These are phyloP conservation scores for Apiospora kogelbergensis DNA, from an alignment of 2,329 filamentous ascomycete species.

Conservation along the genomic window DNA sequence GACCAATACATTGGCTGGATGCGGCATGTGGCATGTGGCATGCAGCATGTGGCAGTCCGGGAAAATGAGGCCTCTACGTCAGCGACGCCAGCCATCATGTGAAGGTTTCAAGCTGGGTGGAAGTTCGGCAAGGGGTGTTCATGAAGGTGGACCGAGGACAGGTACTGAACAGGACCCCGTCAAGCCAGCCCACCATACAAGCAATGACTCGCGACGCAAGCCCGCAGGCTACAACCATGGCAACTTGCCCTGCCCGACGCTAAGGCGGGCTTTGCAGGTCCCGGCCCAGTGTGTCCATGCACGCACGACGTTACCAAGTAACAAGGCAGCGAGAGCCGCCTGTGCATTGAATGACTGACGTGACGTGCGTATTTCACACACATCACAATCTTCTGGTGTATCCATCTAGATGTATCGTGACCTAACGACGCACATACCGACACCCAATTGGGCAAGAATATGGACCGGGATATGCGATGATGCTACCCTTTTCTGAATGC, in stretches of 20 bases:
- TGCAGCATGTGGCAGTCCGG: not conserved
- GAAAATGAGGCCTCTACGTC: not conserved
- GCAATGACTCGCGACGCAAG: conserved; percentile 3
- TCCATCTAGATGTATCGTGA: not conserved
- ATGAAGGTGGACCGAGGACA: not conserved
- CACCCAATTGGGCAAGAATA: not conserved
- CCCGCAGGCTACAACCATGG: not conserved
- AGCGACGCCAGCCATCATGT: not conserved
- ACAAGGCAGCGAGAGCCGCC: not conserved
- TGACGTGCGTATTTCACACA: not conserved
- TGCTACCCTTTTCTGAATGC: too few relatives aligned
- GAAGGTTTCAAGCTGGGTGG: not conserved
- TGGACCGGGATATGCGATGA: too few relatives aligned
- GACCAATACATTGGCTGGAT: not conserved
- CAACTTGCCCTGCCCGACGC: not conserved
- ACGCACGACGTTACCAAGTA: conserved; percentile 1
- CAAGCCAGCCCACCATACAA: conserved; percentile 3
- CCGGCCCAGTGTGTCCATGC: not conserved
- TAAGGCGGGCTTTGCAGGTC: not conserved
- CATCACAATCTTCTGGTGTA: not conserved
- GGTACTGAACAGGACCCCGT: not conserved
- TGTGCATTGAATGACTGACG: not conserved
- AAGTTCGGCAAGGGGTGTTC: conserved; percentile 6
- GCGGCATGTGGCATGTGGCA: not conserved
- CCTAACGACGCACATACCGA: not conserved